phyloP scores from a whole-genome alignment of 345 rosid genomes.

The Crucihimalaya himalaica region DNA sequence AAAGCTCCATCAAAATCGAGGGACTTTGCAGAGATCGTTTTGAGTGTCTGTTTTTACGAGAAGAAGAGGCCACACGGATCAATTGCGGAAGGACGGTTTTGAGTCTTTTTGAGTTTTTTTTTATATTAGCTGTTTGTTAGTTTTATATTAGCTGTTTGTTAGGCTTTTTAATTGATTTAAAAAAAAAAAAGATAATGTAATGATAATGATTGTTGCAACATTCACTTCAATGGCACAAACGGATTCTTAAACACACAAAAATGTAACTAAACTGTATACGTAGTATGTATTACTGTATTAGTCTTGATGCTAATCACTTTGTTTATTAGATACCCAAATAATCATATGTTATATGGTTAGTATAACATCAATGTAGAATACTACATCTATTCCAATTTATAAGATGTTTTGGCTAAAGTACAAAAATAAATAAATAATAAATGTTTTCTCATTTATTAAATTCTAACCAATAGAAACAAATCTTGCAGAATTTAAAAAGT shows the following conservation, averaged over 20 bases:
- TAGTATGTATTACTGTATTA: background rate
- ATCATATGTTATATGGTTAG: background rate
- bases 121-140: conserved; percentile 1
- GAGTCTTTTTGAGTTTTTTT: conserved; percentile 32
- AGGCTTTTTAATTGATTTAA: background rate
- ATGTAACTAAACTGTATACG: background rate
- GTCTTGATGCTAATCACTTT: background rate
- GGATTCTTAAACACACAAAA: background rate
- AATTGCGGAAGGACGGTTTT: conserved; percentile 19
- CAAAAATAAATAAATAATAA: too few species aligned
- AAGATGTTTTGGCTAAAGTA: too few species aligned
- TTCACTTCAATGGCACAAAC: background rate
- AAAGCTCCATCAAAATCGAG: conserved; percentile 47
- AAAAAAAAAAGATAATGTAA: background rate
- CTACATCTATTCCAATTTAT: too few species aligned
- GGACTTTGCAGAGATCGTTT: conserved; percentile 10
- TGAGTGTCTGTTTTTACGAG: conserved; percentile 1
- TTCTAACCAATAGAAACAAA: too few species aligned
- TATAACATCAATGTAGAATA: too few species aligned
- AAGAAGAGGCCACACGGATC: conserved; percentile 29
- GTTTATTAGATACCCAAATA: background rate
- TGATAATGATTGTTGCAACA: background rate
- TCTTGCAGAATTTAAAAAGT: too few species aligned
- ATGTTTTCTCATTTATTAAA: too few species aligned
- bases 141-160: conserved; percentile 4